Base-by-base conservation (phyloP, 495 filamentous ascomycete species). In the Chaetomium tenue region DNA sequence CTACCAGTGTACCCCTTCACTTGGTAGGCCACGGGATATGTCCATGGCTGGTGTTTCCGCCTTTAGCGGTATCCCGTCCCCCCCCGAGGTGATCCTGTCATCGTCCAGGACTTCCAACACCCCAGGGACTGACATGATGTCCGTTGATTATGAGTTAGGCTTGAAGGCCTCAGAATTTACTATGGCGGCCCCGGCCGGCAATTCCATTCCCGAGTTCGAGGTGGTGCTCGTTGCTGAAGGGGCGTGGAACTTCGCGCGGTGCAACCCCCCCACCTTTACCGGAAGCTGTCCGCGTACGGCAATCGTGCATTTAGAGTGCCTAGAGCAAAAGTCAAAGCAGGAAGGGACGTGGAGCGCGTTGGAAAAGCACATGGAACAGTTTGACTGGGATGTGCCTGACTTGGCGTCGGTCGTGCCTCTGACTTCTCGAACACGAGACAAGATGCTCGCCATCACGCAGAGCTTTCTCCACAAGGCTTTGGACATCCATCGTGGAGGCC, bases 381-480 rank as follows among this genome's bases (percentile, higher is more conserved):
- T 69, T 8, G 68, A 77, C 54, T 69, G 73, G 72, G 66, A 76
- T 39, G 66, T 68, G 11, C 63, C 71, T 39, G 81, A 84, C 50
- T 71, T 82, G 58, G 72, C 78, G 25, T 75, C 74, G 7, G 78
- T 82, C 11, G 79, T 81, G 25, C 77, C 80, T 11, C 71, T 87
- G 33, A 76, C 74, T 5, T 70, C 81, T 15, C 73, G 75, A 28
- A 83, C 84, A 40, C 79, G 85, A n/a, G 86, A 88, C 69, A 85
- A 82, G 73, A 79, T 88, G 58, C 79, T 87, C 18, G 85, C 84
- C 47, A 86, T 87, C 54, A 86, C 85, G 11, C 86, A 87, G 64
- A 81, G 75, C 65, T 88, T 87, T 70, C 76, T 88, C 11, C 83
- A 86, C 72, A 87, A 84, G 60, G 85, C 86, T 5, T 78, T 88